These are phyloP conservation scores for Fusarium chuoi DNA, from an alignment of 2,329 filamentous ascomycete species.

Conservation along the genomic window DNA sequence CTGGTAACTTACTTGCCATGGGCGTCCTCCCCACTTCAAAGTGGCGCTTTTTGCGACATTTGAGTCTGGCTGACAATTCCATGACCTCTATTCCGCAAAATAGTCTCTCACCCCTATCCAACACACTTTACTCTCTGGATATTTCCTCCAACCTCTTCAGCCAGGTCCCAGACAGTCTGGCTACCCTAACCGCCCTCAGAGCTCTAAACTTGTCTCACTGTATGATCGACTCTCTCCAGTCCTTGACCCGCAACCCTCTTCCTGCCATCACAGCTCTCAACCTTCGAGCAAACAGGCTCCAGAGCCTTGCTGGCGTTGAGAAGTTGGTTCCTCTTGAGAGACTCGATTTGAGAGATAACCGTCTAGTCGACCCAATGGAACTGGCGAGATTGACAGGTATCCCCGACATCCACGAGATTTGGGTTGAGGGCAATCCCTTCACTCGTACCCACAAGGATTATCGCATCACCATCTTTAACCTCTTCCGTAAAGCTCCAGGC, in stretches of 20 bases:
- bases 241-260: conserved; percentile 83
- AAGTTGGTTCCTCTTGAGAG: conserved; percentile 88
- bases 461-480: conserved; percentile 91
- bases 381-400: conserved; percentile 89
- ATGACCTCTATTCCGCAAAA: conserved; percentile 80
- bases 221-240: conserved; percentile 96
- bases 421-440: conserved; percentile 92
- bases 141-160: conserved; percentile 92
- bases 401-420: conserved; percentile 91
- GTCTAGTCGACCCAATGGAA: conserved; percentile 89
- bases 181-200: conserved; percentile 85
- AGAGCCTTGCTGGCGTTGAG: conserved; percentile 89
- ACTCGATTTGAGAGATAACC: conserved; percentile 91
- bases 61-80: conserved; percentile 91
- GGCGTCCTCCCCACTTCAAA: conserved; percentile 84
- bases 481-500: conserved; percentile 90
- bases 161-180: conserved; percentile 92
- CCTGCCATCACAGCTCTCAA: conserved; percentile 95
- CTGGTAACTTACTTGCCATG: conserved; percentile 78
- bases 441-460: conserved; percentile 87
- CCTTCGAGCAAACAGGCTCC: conserved; percentile 86
- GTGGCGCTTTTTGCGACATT: conserved; percentile 93
- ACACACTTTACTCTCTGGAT: conserved; percentile 91
- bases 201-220: conserved; percentile 95
- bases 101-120: conserved; percentile 83